A percentile compares a stretch with the other conserved stretches of the same genome.
phyloP scores from a whole-genome alignment of 2,329 filamentous ascomycete species.

The Raffaelea ambrosiae region DNA sequence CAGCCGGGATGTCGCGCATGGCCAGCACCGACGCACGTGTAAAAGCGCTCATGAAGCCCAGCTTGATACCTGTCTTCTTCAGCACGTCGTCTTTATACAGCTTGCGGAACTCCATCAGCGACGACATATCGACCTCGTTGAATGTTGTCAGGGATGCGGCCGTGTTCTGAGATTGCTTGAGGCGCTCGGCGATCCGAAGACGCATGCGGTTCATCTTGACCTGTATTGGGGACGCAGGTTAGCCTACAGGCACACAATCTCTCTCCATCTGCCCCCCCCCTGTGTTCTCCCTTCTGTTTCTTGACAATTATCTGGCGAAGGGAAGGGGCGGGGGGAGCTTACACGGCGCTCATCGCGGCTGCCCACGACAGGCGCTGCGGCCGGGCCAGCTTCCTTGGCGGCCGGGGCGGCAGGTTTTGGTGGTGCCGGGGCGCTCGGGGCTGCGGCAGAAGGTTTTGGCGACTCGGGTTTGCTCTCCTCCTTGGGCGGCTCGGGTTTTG shows the following conservation, averaged over 20 bases:
- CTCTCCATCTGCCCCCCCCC: too few species aligned
- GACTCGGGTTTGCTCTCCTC: conserved; percentile 24
- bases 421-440: conserved; percentile 16
- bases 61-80: conserved; percentile 94
- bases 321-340: conserved; percentile 28
- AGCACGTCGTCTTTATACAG: conserved; percentile 93
- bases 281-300: too few species aligned
- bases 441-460: conserved; percentile 13
- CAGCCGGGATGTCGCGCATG: conserved; percentile 87
- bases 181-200: conserved; percentile 87
- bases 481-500: conserved; percentile 27
- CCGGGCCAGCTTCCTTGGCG: conserved; percentile 25
- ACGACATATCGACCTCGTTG: conserved; percentile 99
- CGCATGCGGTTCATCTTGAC: conserved; percentile 99
- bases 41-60: conserved; percentile 99
- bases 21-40: conserved; percentile 82
- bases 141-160: conserved; percentile 95
- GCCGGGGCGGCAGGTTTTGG: conserved; percentile 16
- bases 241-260: too few species aligned
- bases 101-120: conserved; percentile 93
- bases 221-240: conserved; percentile 30
- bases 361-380: conserved; percentile 44
- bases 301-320: too few species aligned
- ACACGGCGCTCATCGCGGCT: conserved; percentile 82
- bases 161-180: conserved; percentile 99